These are phyloP conservation scores for Fulvia fulva DNA, from an alignment of 2,329 filamentous ascomycete genomes.

Conservation along the genomic window DNA sequence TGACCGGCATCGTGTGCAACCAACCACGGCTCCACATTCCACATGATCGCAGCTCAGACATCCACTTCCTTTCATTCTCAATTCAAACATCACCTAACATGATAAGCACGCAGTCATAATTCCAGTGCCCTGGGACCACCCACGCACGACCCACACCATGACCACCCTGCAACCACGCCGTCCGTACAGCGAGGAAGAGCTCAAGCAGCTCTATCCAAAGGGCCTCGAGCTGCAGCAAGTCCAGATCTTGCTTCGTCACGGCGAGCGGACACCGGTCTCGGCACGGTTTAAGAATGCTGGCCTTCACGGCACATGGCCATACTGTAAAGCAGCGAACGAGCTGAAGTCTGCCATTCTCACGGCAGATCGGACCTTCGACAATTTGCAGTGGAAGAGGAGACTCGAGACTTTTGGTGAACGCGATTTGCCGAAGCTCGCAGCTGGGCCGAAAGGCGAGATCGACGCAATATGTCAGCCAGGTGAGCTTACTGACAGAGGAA, in stretches of 20 bases:
- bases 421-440: conserved; percentile 61
- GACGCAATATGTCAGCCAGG: conserved; percentile 72
- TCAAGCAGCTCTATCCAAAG: conserved; percentile 74
- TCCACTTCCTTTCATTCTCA: no score
- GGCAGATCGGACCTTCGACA: conserved; percentile 55
- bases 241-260: conserved; percentile 61
- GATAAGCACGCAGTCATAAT: conserved; percentile 2
- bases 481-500: conserved; percentile 49
- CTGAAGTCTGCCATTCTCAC: conserved; percentile 61
- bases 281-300: conserved; percentile 74
- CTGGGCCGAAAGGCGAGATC: conserved; percentile 64
- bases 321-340: conserved; percentile 73
- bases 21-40: background rate
- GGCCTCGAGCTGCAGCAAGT: conserved; percentile 80
- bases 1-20: no score
- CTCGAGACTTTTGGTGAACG: conserved; percentile 73
- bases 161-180: conserved; percentile 69
- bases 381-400: conserved; percentile 62
- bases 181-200: conserved; percentile 76
- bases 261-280: conserved; percentile 75
- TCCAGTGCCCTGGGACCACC: background rate
- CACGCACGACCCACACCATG: conserved; percentile 52
- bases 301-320: conserved; percentile 67
- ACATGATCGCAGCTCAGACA: background rate
- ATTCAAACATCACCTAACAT: conserved; percentile 1